Evolutionary conservation across 306 rosid genomes (phyloP).

Genomic region (Sophora flavescens): DNA sequence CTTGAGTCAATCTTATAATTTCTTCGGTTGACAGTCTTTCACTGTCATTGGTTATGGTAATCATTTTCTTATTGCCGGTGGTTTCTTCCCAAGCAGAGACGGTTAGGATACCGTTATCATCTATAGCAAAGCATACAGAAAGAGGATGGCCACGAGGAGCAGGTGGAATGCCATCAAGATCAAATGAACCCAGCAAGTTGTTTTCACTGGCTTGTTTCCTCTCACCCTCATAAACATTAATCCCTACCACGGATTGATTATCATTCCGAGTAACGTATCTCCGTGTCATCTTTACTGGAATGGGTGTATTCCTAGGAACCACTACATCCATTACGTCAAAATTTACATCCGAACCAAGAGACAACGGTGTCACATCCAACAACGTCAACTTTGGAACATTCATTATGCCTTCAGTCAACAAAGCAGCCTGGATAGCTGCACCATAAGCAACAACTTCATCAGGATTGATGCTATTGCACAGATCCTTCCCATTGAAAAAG

Average conservation of each 20-base stretch:
- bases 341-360: constrained; percentile 41
- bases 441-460: too few species aligned
- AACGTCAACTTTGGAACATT: too few species aligned
- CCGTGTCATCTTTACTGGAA: constrained; percentile 53
- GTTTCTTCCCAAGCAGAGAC: constrained; percentile 55
- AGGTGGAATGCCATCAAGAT: constrained; percentile 44
- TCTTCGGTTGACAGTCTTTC: constrained; percentile 48
- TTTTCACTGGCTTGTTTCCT: constrained; percentile 51
- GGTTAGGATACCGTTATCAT: constrained; percentile 58
- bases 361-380: constrained; percentile 42
- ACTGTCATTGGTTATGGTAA: constrained; percentile 52
- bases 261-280: constrained; percentile 41
- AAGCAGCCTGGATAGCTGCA: too few species aligned
- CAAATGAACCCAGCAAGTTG: constrained; percentile 53
- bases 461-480: too few species aligned
- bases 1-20: constrained; percentile 53
- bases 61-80: constrained; percentile 44
- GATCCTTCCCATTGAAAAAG: too few species aligned
- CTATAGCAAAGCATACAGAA: constrained; percentile 54
- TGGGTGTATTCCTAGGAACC: constrained; percentile 58
- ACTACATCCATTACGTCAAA: constrained; percentile 57
- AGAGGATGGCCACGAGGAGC: constrained; percentile 53
- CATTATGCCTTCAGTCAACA: too few species aligned
- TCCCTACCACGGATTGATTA: constrained; percentile 33
- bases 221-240: constrained; percentile 60